A percentile compares a stretch with the other conserved stretches of the same genome.
Evolutionary conservation across 148 eudicot species (phyloP).

Genomic region (Fagopyrum homotropicum): DNA sequence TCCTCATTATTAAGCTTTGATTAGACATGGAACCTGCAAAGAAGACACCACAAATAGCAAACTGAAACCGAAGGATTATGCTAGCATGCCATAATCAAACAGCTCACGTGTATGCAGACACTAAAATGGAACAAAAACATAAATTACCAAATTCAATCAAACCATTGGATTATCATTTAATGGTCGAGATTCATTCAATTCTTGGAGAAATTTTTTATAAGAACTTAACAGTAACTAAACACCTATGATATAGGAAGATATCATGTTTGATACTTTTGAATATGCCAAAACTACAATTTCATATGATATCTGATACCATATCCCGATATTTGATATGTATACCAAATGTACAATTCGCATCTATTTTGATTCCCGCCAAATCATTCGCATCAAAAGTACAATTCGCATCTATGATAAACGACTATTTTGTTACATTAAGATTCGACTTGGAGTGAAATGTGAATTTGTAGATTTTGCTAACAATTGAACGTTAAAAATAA

Average conservation of each 20-base stretch:
- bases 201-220: no score
- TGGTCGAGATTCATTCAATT: no score
- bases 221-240: no score
- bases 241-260: no score
- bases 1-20: constrained; percentile 21
- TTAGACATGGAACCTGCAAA: not conserved
- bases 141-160: not conserved
- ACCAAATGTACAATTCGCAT: not conserved
- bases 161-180: no score
- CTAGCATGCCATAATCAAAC: not conserved
- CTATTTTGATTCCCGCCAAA: not conserved
- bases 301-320: not conserved
- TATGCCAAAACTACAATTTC: not conserved
- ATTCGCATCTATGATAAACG: not conserved
- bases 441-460: no score
- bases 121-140: not conserved
- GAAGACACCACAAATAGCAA: not conserved
- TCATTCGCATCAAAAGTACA: not conserved
- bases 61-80: not conserved
- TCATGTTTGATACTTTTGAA: not conserved
- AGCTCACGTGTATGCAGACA: not conserved
- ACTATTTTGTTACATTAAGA: not conserved
- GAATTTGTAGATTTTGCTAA: not conserved
- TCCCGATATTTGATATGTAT: no score
- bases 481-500: not conserved